Conservation (phyloP, 176 grass and related monocot species). For the Phyllostachys edulis region DNA sequence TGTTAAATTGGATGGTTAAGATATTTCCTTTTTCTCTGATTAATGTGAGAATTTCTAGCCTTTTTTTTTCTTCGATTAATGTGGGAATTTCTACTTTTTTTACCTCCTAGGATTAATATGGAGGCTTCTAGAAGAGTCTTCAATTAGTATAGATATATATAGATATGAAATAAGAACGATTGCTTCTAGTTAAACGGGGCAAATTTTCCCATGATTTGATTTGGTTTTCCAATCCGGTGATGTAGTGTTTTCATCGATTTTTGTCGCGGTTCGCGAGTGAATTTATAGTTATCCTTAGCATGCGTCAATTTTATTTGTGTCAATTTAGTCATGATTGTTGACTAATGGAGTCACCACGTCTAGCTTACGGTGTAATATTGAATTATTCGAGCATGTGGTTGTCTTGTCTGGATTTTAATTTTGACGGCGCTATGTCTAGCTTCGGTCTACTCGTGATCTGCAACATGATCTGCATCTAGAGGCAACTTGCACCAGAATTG, state of each 20-base stretch:
- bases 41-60: no score
- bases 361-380: neutral
- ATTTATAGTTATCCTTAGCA: neutral
- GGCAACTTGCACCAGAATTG: no score
- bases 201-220: neutral
- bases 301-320: neutral
- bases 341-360: neutral
- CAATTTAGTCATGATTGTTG: neutral
- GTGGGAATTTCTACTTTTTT: no score
- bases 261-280: neutral
- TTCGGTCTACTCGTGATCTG: no score
- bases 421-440: no score
- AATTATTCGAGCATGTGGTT: neutral
- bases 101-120: no score
- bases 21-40: no score
- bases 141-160: no score
- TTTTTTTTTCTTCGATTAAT: no score
- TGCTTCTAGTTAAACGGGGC: neutral
- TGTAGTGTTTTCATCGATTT: neutral
- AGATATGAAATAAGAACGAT: neutral
- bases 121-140: no score
- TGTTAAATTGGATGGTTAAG: no score
- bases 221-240: neutral
- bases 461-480: no score
- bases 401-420: neutral